Base-by-base conservation (phyloP, 2,329 filamentous ascomycete genomes). In the Penicillium sp. region DNA sequence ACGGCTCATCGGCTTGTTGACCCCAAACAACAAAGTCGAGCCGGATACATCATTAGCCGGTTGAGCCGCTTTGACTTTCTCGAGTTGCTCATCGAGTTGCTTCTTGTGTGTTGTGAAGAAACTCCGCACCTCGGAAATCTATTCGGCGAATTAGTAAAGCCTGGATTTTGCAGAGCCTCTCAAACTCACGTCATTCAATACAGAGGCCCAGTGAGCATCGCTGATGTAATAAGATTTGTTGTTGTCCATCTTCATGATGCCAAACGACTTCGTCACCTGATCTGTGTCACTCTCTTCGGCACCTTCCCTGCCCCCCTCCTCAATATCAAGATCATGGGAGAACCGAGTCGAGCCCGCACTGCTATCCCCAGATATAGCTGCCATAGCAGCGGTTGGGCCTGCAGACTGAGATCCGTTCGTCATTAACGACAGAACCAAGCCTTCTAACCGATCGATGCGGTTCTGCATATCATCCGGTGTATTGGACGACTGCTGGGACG, bases 391-490 rank as follows among this genome's bases (percentile, higher is more conserved):
- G 16, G 79, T 72, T 3, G 80, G 79, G 19, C 84, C 83, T 43
- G 81, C 79, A 51, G 83, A 80, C 61, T 83, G 79, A n/a, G 80
- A 82, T 53, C 90, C 90, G 71, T 90, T 92, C 68, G 93, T 93
- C 93, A 97, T 97, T 69, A 97, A 75, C 27, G 91, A 95, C 61
- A 97, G 76, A 57, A 97, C 93, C 71, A 97, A 78, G 64, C 90
- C 89, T 81, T 97, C 93, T 62, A 97, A 81, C 66, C 93, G 85
- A 78, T 97, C 92, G 76, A 97, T 97, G 71, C 94, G 89, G 70
- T 95, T 96, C 78, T 97, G 93, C 93, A 97, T 97, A 74, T 97
- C 93, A 81, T 96, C 92, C 46, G 93, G 91, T 64, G 82, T 80
- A 53, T 81, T 80, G 75, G 84, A 76, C 47, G 76, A 82, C 73